Evolutionary conservation across 2,329 filamentous ascomycete species (phyloP).

Genomic region (Phialophora macrospora): DNA sequence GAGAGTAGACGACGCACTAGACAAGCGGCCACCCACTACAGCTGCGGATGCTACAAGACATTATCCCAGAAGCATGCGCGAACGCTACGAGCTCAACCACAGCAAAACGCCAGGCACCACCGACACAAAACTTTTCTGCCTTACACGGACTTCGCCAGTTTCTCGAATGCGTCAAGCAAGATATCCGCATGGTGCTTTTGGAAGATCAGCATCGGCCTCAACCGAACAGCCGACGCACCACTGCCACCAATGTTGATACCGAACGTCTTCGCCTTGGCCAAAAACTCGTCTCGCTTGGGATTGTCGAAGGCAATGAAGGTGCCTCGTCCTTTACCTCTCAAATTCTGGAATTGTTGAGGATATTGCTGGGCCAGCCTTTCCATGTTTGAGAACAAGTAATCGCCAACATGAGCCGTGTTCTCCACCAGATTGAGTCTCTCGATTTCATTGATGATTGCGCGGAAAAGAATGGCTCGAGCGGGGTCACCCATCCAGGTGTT

Average conservation of each 20-base stretch:
- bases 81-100: conserved; percentile 3
- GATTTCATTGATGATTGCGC: conserved; percentile 82
- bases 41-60: background rate
- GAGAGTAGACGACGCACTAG: background rate
- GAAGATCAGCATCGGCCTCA: conserved; percentile 91
- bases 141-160: conserved; percentile 61
- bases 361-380: conserved; percentile 70
- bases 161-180: conserved; percentile 77
- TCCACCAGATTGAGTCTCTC: conserved; percentile 75
- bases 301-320: conserved; percentile 94
- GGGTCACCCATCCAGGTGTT: conserved; percentile 98
- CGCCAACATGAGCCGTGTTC: conserved; percentile 76
- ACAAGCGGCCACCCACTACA: background rate
- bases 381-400: conserved; percentile 76
- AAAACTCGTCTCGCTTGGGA: conserved; percentile 76
- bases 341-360: conserved; percentile 77
- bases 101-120: conserved; percentile 1
- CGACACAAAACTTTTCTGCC: conserved; percentile 15
- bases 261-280: conserved; percentile 75
- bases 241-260: conserved; percentile 89
- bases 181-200: conserved; percentile 88
- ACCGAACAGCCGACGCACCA: conserved; percentile 73
- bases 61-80: conserved; percentile 1
- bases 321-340: conserved; percentile 84
- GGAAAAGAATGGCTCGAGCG: conserved; percentile 80